Evolutionary conservation across 148 eudicot species (phyloP).

Genomic region (Agrostemma githago): DNA sequence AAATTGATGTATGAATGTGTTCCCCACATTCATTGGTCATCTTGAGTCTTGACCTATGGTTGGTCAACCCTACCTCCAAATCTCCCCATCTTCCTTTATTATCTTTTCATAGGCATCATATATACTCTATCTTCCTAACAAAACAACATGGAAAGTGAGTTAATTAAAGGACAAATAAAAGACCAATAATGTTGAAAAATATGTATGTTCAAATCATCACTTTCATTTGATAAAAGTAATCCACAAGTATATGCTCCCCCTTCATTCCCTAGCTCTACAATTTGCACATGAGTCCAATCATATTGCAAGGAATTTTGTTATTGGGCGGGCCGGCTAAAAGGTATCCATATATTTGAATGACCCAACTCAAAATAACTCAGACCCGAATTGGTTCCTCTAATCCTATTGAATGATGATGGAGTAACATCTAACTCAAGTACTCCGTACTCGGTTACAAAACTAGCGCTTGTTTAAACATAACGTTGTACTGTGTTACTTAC

Average conservation of each 20-base stretch:
- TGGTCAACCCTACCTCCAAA: slow-evolving; percentile 22
- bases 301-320: slow-evolving; percentile 18
- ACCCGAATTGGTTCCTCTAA: neutral
- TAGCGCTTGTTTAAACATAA: no score
- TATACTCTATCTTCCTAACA: slow-evolving; percentile 18
- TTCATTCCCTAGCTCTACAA: neutral
- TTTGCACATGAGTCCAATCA: slow-evolving; percentile 24
- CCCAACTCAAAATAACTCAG: neutral
- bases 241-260: slow-evolving; percentile 24
- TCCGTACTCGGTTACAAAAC: no score
- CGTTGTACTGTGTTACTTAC: no score
- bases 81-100: slow-evolving; percentile 16
- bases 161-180: neutral
- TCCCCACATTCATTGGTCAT: slow-evolving; percentile 38
- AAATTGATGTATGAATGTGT: slow-evolving; percentile 34
- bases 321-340: neutral
- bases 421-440: no score
- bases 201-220: neutral
- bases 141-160: slow-evolving; percentile 27
- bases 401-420: no score
- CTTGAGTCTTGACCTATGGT: neutral
- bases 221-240: slow-evolving; percentile 16
- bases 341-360: neutral
- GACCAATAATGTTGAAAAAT: slow-evolving; percentile 7
- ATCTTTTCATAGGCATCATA: slow-evolving; percentile 26